Evolutionary conservation across 2,329 filamentous ascomycete species (phyloP).

Genomic region (Botrytis deweyae): DNA sequence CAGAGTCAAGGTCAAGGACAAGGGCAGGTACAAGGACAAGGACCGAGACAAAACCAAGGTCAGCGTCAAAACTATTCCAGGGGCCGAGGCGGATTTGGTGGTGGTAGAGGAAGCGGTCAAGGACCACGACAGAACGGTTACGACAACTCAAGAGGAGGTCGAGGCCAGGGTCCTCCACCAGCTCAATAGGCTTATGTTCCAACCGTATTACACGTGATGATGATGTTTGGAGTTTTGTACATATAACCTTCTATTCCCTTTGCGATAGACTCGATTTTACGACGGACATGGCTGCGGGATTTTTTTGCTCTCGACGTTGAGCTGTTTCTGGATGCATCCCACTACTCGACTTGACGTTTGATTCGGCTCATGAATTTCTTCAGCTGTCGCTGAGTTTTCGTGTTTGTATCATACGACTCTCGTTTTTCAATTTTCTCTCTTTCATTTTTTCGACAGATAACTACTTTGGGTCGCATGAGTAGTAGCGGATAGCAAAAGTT

Average conservation of each 20-base stretch:
- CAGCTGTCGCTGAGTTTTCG: constrained; percentile 30
- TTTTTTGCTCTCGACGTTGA: constrained; percentile 29
- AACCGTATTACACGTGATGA: constrained; percentile 23
- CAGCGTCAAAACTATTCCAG: constrained; percentile 21
- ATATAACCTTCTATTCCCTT: constrained; percentile 37
- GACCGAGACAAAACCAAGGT: constrained; percentile 30
- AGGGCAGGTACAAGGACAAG: constrained; percentile 35
- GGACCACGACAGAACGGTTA: constrained; percentile 35
- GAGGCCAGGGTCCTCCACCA: constrained; percentile 35
- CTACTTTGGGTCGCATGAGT: constrained; percentile 34
- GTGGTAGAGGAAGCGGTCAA: constrained; percentile 34
- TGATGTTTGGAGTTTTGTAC: constrained; percentile 37
- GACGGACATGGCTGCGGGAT: constrained; percentile 27
- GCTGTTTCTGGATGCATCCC: constrained; percentile 24
- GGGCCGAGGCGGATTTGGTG: constrained; percentile 26
- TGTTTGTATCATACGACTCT: constrained; percentile 41
- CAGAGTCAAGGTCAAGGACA: constrained; percentile 36
- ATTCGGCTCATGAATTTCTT: constrained; percentile 28
- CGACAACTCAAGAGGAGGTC: constrained; percentile 38
- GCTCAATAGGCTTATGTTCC: constrained; percentile 33
- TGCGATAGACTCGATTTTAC: constrained; percentile 36
- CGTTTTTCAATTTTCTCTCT: constrained; percentile 29
- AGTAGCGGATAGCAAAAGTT: constrained; percentile 39
- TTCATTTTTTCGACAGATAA: constrained; percentile 28
- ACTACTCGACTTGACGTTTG: constrained; percentile 25